Evolutionary conservation across 495 filamentous ascomycete species (phyloP).

Genomic region (Neurospora discreta): DNA sequence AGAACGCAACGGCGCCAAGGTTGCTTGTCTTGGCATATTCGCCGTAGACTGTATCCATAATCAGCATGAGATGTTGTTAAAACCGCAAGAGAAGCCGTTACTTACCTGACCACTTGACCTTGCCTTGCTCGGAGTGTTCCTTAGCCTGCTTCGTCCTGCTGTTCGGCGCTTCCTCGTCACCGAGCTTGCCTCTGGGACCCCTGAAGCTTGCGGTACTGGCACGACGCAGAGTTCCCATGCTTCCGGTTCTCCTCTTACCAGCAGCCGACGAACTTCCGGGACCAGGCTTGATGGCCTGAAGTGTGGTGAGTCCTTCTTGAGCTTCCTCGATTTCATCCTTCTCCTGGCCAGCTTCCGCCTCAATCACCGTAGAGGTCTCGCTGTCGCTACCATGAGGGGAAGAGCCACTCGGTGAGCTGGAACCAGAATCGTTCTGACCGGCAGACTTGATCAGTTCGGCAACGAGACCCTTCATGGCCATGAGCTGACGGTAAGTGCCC

Average conservation of each 20-base stretch:
- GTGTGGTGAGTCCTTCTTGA: slow-evolving; percentile 54
- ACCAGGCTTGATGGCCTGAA: slow-evolving; percentile 59
- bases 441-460: slow-evolving; percentile 73
- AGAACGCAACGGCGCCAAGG: slow-evolving; percentile 68
- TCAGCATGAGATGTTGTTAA: slow-evolving; percentile 12
- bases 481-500: slow-evolving; percentile 79
- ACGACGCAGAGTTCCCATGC: slow-evolving; percentile 67
- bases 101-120: slow-evolving; percentile 79
- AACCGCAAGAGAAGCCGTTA: not conserved
- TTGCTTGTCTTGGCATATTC: slow-evolving; percentile 95
- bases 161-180: slow-evolving; percentile 65
- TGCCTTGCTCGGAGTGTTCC: slow-evolving; percentile 83
- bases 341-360: slow-evolving; percentile 31
- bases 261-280: slow-evolving; percentile 20
- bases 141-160: slow-evolving; percentile 74
- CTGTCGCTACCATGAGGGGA: slow-evolving; percentile 38
- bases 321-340: slow-evolving; percentile 58
- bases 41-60: slow-evolving; percentile 44
- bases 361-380: slow-evolving; percentile 52
- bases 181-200: slow-evolving; percentile 68
- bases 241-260: slow-evolving; percentile 49
- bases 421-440: slow-evolving; percentile 38
- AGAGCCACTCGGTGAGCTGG: slow-evolving; percentile 11
- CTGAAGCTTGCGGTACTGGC: slow-evolving; percentile 87
- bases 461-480: slow-evolving; percentile 90